Percentiles rank a stretch among this genome's conserved stretches.
phyloP scores from a whole-genome alignment of 176 grass and related monocot genomes.

The Carex myosuroides region DNA sequence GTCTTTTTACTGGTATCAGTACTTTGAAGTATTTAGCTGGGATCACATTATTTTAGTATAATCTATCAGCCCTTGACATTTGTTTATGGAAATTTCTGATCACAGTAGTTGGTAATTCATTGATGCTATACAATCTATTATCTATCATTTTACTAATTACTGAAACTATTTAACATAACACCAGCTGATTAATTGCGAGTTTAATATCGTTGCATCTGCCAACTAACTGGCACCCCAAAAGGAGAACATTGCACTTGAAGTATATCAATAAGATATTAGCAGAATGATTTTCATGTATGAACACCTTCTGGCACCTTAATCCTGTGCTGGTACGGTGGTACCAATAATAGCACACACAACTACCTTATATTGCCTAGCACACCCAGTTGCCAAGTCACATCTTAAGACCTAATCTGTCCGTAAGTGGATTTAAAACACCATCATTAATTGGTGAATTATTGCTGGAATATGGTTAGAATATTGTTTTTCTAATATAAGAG shows the following conservation, averaged over 20 bases:
- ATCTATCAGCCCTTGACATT: too few relatives aligned
- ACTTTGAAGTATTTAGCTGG: not conserved
- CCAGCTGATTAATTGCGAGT: not conserved
- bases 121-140: not conserved
- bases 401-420: not conserved
- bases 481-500: not conserved
- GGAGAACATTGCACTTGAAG: not conserved
- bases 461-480: not conserved
- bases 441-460: not conserved
- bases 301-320: not conserved
- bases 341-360: conserved; percentile 1
- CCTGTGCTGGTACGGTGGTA: not conserved
- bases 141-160: not conserved
- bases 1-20: not conserved
- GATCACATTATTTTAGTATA: not conserved
- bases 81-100: not conserved
- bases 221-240: not conserved
- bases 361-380: not conserved
- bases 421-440: not conserved
- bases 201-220: not conserved
- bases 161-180: not conserved
- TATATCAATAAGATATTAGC: not conserved
- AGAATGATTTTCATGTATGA: not conserved
- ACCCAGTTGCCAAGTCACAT: not conserved
- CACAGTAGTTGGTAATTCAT: not conserved